phyloP scores from a whole-genome alignment of 1,284 basidiomycete species.

The Microbotryomycetes sp. region DNA sequence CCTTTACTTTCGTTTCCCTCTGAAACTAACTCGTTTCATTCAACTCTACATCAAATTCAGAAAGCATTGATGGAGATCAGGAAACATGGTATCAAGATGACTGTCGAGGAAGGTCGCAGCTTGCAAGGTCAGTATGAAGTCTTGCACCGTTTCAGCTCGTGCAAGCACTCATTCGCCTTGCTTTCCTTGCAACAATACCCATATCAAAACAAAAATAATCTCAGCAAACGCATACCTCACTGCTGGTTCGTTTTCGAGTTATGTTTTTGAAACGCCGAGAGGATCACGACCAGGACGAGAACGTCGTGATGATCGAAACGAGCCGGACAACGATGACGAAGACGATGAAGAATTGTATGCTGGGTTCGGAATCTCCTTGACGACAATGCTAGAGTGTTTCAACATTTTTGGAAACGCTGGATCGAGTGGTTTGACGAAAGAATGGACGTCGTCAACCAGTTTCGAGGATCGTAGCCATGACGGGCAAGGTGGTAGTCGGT shows the following conservation, averaged over 20 bases:
- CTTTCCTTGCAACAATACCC: not conserved
- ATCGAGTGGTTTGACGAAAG: not conserved
- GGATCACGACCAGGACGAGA: conserved; percentile 39
- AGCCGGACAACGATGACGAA: conserved; percentile 16
- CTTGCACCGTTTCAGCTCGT: not conserved
- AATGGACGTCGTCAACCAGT: conserved; percentile 16
- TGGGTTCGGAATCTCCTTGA: conserved; percentile 72
- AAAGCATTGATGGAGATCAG: conserved; percentile 69
- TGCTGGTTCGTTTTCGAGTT: conserved; percentile 68
- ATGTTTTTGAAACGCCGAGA: conserved; percentile 49
- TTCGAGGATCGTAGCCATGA: conserved; percentile 1
- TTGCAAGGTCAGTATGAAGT: conserved; percentile 14
- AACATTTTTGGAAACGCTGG: conserved; percentile 83
- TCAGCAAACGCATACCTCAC: conserved; percentile 83
- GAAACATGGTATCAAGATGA: conserved; percentile 63
- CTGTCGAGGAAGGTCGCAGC: conserved; percentile 71
- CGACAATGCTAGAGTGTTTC: conserved; percentile 75
- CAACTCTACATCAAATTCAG: conserved; percentile 43
- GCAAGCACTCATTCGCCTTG: not conserved
- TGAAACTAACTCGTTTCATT: not conserved
- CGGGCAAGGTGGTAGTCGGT: conserved; percentile 4
- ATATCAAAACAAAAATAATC: no score
- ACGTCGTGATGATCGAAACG: conserved; percentile 6
- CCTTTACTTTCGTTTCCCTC: not conserved
- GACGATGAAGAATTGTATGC: conserved; percentile 38